Evolutionary conservation across 495 filamentous ascomycete species (phyloP), one percentile per base, ranked within the genome.

Genomic region (Trichoderma asperelloides): DNA sequence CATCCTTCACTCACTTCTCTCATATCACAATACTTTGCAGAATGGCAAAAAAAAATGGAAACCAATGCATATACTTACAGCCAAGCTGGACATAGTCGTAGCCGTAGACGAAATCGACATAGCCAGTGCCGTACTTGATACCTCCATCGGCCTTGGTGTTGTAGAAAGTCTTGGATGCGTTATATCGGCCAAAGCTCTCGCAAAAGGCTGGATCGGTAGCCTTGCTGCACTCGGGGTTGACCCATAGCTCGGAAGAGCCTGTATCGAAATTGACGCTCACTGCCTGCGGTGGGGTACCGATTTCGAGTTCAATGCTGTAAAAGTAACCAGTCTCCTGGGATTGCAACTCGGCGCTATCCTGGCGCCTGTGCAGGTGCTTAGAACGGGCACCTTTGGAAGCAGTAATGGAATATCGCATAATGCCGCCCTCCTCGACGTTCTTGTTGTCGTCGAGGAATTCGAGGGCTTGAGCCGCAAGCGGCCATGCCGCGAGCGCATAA

Each of bases 161-260:
- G 64, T 64, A 11, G 65, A 70, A 25, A 18, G 25, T 23, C 27
- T 28, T 60, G 27, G 55, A 60, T 8, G 60, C 28, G 37, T 65
- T 70, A 62, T 77, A 78, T 12, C 63, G 71, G 12, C 76, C 76
- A 41, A 74, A 69, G 0, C 55, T 63, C 5, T 71, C 13, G 63
- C 76, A 78, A 40, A 67, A 68, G 3, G 70, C 66, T 11, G 41
- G 40, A 33, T 68, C 60, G 11, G 47, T 16, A 6, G 76, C 67
- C 49, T 69, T 41, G 6, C 68, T 62, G 63, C 76, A 78, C 16
- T 69, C 68, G 30, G 76, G 76, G 37, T 78, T 72, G 5, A 78
- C 76, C 78, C 78, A 80, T 2, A 78, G 68, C 68, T 80, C 78
- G 55, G 75, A 78, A 37, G 77, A 78, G 13, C 78, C 78, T 13